Evolutionary conservation across 257 asterid genomes (phyloP).

Genomic region (Osmanthus fragrans): DNA sequence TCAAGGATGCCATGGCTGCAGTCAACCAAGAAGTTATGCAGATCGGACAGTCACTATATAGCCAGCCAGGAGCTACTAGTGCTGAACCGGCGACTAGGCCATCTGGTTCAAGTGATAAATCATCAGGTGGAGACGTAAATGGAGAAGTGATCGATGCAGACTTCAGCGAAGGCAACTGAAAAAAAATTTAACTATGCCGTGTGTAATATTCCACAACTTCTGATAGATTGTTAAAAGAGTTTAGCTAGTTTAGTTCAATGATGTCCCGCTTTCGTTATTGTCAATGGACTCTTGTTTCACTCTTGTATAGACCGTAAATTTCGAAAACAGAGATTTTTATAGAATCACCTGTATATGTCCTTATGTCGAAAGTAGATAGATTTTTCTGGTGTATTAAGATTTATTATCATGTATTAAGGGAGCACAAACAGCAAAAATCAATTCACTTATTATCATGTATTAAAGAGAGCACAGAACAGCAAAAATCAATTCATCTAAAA

Average conservation of each 20-base stretch:
- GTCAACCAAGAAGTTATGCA: conserved; percentile 82
- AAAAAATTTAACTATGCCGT: background rate
- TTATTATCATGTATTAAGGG: background rate
- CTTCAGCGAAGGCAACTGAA: conserved; percentile 59
- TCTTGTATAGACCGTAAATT: too few species aligned
- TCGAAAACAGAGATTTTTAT: too few species aligned
- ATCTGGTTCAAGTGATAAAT: conserved; percentile 29
- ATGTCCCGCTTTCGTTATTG: too few species aligned
- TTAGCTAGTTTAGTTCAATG: background rate
- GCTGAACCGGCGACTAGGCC: conserved; percentile 42
- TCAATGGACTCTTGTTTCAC: too few species aligned
- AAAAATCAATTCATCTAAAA: background rate
- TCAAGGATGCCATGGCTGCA: conserved; percentile 72
- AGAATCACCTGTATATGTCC: too few species aligned
- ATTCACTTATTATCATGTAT: too few species aligned
- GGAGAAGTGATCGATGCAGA: conserved; percentile 86
- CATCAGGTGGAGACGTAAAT: conserved; percentile 41
- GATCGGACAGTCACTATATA: conserved; percentile 67
- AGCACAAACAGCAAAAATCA: background rate
- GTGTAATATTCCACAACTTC: too few species aligned
- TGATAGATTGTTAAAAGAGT: too few species aligned
- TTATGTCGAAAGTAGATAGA: background rate
- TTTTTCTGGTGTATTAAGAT: background rate
- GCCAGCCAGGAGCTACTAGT: conserved; percentile 63
- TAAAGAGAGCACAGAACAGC: background rate